Evolutionary conservation across 164 flowering plant genomes (phyloP).

Genomic region (Euptelea pleiosperma): DNA sequence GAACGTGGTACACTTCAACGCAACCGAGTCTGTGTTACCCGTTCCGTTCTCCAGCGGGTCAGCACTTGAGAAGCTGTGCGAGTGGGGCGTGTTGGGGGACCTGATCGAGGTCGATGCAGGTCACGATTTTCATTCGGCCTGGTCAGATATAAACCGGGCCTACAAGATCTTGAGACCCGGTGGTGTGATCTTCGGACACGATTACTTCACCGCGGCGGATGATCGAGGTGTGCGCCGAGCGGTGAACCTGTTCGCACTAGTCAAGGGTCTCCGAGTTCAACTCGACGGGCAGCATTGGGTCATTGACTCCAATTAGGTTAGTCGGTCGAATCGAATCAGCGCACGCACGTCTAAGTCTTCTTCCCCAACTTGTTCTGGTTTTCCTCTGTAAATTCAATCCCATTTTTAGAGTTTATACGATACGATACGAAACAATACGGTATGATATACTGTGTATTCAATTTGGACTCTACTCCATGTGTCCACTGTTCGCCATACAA

Average conservation of each 20-base stretch:
- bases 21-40: slow-evolving; percentile 41
- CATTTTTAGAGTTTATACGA: no score
- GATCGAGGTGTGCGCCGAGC: slow-evolving; percentile 66
- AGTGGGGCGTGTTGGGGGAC: slow-evolving; percentile 67
- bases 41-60: slow-evolving; percentile 60
- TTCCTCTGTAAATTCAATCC: no score
- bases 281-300: slow-evolving; percentile 80
- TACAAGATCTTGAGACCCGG: slow-evolving; percentile 57
- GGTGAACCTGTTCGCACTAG: slow-evolving; percentile 55
- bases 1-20: slow-evolving; percentile 39
- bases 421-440: no score
- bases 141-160: slow-evolving; percentile 71
- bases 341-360: no score
- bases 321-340: neutral
- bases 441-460: no score
- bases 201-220: slow-evolving; percentile 52
- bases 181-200: slow-evolving; percentile 76
- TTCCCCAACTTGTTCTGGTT: no score
- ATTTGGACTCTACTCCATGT: no score
- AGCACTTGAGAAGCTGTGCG: slow-evolving; percentile 48
- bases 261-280: slow-evolving; percentile 39
- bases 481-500: no score
- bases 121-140: slow-evolving; percentile 75
- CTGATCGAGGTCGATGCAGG: slow-evolving; percentile 77
- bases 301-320: slow-evolving; percentile 23